A percentile compares a stretch with the other conserved stretches of the same genome.
These are phyloP conservation scores for Fusarium dlaminii DNA, from an alignment of 2,329 filamentous ascomycete species.

Conservation along the genomic window DNA sequence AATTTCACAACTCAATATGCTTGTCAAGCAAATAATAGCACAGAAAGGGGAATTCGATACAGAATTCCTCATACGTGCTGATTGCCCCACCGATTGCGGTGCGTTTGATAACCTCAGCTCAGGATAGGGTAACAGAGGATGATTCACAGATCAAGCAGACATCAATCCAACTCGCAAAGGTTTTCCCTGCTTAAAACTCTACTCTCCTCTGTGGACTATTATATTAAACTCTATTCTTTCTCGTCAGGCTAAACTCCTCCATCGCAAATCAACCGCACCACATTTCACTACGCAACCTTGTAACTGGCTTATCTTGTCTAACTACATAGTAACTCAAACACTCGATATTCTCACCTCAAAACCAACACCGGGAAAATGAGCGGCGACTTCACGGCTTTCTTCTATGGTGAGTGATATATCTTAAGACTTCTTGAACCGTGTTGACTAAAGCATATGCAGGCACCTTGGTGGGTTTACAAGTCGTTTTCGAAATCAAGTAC, in stretches of 20 bases:
- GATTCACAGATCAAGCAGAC: conserved; percentile 12
- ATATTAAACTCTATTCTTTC: not conserved
- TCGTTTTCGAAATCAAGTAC: not conserved
- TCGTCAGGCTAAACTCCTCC: not conserved
- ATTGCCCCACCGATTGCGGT: conserved; percentile 21
- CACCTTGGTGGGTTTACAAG: conserved; percentile 46
- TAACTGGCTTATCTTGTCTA: not conserved
- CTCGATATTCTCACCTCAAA: not conserved
- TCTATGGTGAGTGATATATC: conserved; percentile 60
- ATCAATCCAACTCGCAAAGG: not conserved
- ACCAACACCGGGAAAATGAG: conserved; percentile 47
- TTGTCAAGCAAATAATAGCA: not conserved
- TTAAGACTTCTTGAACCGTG: too few relatives aligned
- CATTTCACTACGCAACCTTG: not conserved
- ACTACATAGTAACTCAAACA: not conserved
- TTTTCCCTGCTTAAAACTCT: not conserved
- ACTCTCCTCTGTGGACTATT: not conserved
- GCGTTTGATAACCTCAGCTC: not conserved
- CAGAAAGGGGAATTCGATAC: not conserved
- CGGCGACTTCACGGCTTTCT: conserved; percentile 60
- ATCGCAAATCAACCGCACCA: not conserved
- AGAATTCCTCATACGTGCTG: not conserved
- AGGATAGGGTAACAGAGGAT: conserved; percentile 21
- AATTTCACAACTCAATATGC: not conserved
- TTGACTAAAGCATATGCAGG: conserved; percentile 33